These are phyloP conservation scores for Ligustrum vulgare DNA, from an alignment of 257 asterid species.

Conservation along the genomic window DNA sequence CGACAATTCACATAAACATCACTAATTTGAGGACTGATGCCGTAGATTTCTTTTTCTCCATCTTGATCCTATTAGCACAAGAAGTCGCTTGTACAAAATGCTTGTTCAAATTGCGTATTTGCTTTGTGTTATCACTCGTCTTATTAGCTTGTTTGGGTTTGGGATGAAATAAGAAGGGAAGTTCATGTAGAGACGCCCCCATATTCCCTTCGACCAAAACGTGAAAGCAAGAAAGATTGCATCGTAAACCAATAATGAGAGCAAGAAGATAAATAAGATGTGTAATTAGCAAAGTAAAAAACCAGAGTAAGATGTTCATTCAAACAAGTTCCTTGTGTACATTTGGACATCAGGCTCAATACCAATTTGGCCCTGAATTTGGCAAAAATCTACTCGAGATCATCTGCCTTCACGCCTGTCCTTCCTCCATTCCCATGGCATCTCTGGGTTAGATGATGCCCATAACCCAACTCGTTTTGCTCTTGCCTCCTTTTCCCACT, in stretches of 20 bases:
- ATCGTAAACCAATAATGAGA: background rate
- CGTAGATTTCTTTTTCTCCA: background rate
- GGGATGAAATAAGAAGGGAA: background rate
- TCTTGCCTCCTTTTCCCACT: conserved; percentile 94
- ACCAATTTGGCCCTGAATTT: background rate
- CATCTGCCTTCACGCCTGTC: conserved; percentile 70
- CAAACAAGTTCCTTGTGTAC: background rate
- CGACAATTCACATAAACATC: background rate
- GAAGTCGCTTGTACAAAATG: background rate
- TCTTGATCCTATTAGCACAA: background rate
- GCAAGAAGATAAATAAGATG: background rate
- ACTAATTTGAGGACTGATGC: background rate
- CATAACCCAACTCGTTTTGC: conserved; percentile 78
- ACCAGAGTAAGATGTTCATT: background rate
- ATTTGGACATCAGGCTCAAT: background rate
- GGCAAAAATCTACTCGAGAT: background rate
- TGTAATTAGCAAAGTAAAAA: background rate
- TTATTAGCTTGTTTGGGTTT: background rate
- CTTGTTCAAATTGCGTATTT: background rate
- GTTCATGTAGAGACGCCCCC: background rate
- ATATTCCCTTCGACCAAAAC: background rate
- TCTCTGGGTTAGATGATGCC: conserved; percentile 81
- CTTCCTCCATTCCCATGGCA: conserved; percentile 99
- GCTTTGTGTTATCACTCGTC: background rate
- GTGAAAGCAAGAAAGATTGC: background rate